Conservation (phyloP, 306 rosid genomes). For the Gastrolobium villosum region DNA sequence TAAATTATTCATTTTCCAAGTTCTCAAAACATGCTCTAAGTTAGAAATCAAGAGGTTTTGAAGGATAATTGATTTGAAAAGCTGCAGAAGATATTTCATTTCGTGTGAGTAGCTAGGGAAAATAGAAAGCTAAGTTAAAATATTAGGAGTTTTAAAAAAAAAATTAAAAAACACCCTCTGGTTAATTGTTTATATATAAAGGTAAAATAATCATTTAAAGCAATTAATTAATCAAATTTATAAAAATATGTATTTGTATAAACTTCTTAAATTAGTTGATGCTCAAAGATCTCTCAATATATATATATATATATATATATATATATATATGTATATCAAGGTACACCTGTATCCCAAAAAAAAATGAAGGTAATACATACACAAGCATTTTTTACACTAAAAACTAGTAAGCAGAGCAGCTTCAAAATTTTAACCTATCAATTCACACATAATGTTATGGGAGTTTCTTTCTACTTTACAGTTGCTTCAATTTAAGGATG, state of each 20-base stretch:
- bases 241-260: background rate
- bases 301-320: background rate
- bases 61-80: background rate
- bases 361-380: background rate
- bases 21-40: background rate
- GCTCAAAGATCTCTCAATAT: background rate
- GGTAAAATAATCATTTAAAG: no score
- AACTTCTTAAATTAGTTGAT: background rate
- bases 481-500: background rate
- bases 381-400: background rate
- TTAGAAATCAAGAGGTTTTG: background rate
- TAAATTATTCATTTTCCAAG: no score
- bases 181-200: background rate
- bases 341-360: background rate
- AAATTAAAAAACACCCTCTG: background rate
- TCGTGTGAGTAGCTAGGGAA: background rate
- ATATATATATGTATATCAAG: background rate
- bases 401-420: background rate
- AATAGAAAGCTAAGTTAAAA: background rate
- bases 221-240: no score
- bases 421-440: background rate
- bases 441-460: background rate
- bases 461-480: background rate
- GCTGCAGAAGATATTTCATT: constrained; percentile 12
- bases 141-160: background rate